Evolutionary conservation across 495 filamentous ascomycete genomes (phyloP).

Genomic region (Rhypophila decipiens): DNA sequence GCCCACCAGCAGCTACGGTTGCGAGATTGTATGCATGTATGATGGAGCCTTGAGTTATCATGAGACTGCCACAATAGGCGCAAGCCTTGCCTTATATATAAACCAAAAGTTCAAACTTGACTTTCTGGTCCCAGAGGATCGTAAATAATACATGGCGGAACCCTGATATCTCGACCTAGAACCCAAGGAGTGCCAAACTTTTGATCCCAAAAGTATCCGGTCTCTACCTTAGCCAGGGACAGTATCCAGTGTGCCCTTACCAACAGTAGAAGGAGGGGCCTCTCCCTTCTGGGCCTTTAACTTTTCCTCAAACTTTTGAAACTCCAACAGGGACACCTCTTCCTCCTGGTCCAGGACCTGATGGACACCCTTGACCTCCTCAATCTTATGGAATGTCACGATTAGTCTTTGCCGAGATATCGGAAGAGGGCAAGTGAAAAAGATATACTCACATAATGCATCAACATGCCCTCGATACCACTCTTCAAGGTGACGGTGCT

Average conservation of each 20-base stretch:
- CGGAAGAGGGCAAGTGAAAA: slow-evolving; percentile 2
- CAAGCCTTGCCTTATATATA: too few species aligned
- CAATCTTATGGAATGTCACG: slow-evolving; percentile 56
- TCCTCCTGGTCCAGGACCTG: slow-evolving; percentile 91
- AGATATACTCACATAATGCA: slow-evolving; percentile 52
- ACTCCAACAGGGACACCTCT: slow-evolving; percentile 81
- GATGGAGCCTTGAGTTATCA: too few species aligned
- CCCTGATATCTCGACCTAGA: not conserved
- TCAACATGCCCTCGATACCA: slow-evolving; percentile 95
- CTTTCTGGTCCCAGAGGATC: not conserved
- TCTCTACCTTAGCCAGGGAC: slow-evolving; percentile 36
- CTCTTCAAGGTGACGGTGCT: slow-evolving; percentile 94
- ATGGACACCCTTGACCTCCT: slow-evolving; percentile 88
- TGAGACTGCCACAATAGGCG: too few species aligned
- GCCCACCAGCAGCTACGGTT: too few species aligned
- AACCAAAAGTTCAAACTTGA: too few species aligned
- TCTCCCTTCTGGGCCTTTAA: slow-evolving; percentile 66
- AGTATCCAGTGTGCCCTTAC: slow-evolving; percentile 62
- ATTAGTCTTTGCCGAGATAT: not conserved
- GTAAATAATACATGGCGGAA: not conserved
- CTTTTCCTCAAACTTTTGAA: slow-evolving; percentile 95
- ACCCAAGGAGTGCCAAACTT: not conserved
- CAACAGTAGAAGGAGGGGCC: slow-evolving; percentile 49
- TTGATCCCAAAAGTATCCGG: not conserved
- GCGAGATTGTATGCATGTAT: too few species aligned